Evolutionary conservation across 306 rosid genomes (phyloP).

Genomic region (Erythrophleum fordii): DNA sequence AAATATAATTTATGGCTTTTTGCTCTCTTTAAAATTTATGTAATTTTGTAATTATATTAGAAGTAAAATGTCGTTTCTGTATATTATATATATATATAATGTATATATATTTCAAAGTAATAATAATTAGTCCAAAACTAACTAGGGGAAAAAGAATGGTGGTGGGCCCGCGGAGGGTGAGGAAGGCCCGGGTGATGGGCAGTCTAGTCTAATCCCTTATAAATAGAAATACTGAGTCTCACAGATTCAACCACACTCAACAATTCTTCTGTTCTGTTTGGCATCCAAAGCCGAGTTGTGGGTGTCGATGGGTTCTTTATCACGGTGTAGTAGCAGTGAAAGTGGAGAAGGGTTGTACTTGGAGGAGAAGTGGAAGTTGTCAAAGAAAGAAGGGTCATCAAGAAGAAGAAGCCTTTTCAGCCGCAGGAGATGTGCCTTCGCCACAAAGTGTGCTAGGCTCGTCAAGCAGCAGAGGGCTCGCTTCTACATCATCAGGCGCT

Average conservation of each 20-base stretch:
- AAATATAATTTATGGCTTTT: too few relatives aligned
- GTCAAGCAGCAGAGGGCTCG: constrained; percentile 71
- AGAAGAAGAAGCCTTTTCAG: constrained; percentile 45
- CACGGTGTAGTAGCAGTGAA: constrained; percentile 14
- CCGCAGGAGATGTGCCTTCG: constrained; percentile 49
- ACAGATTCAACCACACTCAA: background rate
- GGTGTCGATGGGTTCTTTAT: constrained; percentile 26
- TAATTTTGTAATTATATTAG: too few relatives aligned
- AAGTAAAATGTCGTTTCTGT: too few relatives aligned
- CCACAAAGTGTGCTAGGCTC: constrained; percentile 58
- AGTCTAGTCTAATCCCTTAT: constrained; percentile 31
- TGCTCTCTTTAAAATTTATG: too few relatives aligned
- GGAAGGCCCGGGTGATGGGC: constrained; percentile 55
- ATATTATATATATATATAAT: too few relatives aligned
- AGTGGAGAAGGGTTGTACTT: constrained; percentile 45
- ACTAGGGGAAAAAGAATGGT: background rate
- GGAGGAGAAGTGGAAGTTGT: constrained; percentile 65
- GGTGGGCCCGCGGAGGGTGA: constrained; percentile 53
- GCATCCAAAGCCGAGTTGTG: too few relatives aligned
- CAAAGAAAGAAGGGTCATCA: constrained; percentile 54
- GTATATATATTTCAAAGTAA: too few relatives aligned
- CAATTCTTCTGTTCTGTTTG: background rate
- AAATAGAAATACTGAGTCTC: constrained; percentile 43
- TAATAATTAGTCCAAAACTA: too few relatives aligned
- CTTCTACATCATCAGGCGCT: constrained; percentile 68